These are phyloP conservation scores for Parachlorella kessleri DNA, from an alignment of 139 green algal genomes.

Conservation along the genomic window DNA sequence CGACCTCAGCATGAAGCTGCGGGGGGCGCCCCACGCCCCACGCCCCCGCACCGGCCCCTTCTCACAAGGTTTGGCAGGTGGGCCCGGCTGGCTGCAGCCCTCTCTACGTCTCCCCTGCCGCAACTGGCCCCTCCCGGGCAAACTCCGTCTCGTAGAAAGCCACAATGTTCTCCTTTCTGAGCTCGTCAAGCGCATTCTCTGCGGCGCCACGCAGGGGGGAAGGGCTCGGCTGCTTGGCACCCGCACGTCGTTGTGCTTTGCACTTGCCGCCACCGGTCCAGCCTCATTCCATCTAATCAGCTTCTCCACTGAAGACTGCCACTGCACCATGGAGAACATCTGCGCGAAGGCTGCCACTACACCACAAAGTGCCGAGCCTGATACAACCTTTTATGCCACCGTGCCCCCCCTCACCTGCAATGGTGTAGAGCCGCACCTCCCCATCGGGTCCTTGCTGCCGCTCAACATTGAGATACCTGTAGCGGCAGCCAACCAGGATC, in stretches of 20 bases:
- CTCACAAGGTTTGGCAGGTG: not conserved
- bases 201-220: not conserved
- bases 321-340: no score
- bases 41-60: no score
- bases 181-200: constrained; percentile 17
- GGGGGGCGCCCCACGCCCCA: not conserved
- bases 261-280: not conserved
- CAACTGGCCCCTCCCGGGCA: not conserved
- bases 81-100: not conserved
- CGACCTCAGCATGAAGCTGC: not conserved
- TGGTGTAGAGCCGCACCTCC: constrained; percentile 9
- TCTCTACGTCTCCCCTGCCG: not conserved
- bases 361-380: not conserved
- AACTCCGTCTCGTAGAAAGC: constrained; percentile 13
- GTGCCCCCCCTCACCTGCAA: constrained; percentile 15
- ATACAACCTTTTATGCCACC: no score
- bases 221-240: not conserved
- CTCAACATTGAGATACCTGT: constrained; percentile 35
- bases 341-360: no score
- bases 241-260: not conserved
- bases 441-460: constrained; percentile 16
- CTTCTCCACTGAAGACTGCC: no score
- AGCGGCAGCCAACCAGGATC: not conserved
- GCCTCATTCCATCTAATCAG: no score
- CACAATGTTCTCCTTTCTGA: constrained; percentile 5